Evolutionary conservation across 2,329 filamentous ascomycete genomes (phyloP).

Genomic region (Verticillium nonalfalfae): DNA sequence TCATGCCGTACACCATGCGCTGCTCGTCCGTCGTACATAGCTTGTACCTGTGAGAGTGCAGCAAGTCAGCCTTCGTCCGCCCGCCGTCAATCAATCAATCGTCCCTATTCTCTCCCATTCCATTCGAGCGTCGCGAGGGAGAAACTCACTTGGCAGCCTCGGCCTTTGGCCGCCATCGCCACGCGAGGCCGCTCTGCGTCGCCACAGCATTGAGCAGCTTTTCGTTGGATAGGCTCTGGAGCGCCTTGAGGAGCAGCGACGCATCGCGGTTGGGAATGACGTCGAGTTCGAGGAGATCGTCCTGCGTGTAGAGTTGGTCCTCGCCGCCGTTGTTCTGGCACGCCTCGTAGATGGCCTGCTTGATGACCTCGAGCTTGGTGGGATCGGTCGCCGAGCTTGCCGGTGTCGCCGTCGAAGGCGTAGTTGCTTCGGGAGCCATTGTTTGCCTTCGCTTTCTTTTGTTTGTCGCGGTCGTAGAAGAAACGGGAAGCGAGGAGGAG

Average conservation of each 20-base stretch:
- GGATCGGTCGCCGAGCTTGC: conserved; percentile 14
- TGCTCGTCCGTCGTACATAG: conserved; percentile 64
- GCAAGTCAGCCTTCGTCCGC: neutral
- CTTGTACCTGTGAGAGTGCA: conserved; percentile 41
- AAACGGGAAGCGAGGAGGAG: neutral
- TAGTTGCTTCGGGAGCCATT: conserved; percentile 5
- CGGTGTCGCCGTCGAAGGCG: conserved; percentile 7
- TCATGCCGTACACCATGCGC: conserved; percentile 78
- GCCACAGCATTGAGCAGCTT: conserved; percentile 49
- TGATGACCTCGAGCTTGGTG: conserved; percentile 43
- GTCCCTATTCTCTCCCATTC: neutral
- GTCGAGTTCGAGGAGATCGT: conserved; percentile 49
- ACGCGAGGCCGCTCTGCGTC: conserved; percentile 39
- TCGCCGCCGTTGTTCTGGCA: conserved; percentile 42
- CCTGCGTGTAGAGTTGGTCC: conserved; percentile 48
- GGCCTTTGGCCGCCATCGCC: conserved; percentile 51
- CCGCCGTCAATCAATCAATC: too few species aligned
- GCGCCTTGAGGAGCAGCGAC: conserved; percentile 45
- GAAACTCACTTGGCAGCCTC: conserved; percentile 54
- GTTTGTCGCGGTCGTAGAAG: neutral
- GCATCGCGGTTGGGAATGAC: conserved; percentile 53
- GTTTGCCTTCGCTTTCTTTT: neutral
- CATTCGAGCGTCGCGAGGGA: neutral
- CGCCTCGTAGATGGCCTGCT: conserved; percentile 50
- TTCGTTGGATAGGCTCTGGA: conserved; percentile 53